Evolutionary conservation across 352 stramenopile genomes (phyloP).

Genomic region (Elongisporangium senticosum): DNA sequence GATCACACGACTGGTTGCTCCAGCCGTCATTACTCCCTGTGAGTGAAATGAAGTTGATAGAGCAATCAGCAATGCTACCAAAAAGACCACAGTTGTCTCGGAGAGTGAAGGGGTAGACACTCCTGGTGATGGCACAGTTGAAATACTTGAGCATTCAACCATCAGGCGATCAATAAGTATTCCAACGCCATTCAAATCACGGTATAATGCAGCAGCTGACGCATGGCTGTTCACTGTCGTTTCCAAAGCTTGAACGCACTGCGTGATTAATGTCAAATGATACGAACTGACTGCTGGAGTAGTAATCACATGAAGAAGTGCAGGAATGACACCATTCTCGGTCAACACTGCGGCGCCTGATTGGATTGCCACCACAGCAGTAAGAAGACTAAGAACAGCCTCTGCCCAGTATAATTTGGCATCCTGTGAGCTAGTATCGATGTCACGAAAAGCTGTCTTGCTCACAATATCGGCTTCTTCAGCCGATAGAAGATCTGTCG

Average conservation of each 20-base stretch:
- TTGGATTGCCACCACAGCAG: slow-evolving; percentile 69
- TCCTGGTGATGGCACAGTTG: background rate
- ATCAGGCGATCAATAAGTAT: slow-evolving; percentile 80
- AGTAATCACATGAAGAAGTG: slow-evolving; percentile 71
- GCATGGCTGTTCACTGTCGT: slow-evolving; percentile 75
- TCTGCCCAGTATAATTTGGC: slow-evolving; percentile 75
- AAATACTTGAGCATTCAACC: slow-evolving; percentile 40
- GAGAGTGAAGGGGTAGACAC: slow-evolving; percentile 9
- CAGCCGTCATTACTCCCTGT: slow-evolving; percentile 84
- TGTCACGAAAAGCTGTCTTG: slow-evolving; percentile 45
- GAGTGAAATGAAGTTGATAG: slow-evolving; percentile 84
- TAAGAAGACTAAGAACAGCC: slow-evolving; percentile 65
- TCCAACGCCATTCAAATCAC: slow-evolving; percentile 78
- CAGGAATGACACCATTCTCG: slow-evolving; percentile 78
- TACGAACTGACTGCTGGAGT: slow-evolving; percentile 46
- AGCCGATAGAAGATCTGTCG: slow-evolving; percentile 60
- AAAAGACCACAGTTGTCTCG: slow-evolving; percentile 59
- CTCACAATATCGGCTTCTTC: slow-evolving; percentile 61
- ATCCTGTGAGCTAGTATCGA: slow-evolving; percentile 27
- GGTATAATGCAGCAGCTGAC: slow-evolving; percentile 62
- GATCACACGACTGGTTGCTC: slow-evolving; percentile 81
- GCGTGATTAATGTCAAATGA: slow-evolving; percentile 67
- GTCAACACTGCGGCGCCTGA: slow-evolving; percentile 71
- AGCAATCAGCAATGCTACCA: slow-evolving; percentile 66
- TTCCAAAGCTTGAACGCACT: slow-evolving; percentile 79